phyloP scores from a whole-genome alignment of 495 filamentous ascomycete species.

The Tetracladium setigerum region DNA sequence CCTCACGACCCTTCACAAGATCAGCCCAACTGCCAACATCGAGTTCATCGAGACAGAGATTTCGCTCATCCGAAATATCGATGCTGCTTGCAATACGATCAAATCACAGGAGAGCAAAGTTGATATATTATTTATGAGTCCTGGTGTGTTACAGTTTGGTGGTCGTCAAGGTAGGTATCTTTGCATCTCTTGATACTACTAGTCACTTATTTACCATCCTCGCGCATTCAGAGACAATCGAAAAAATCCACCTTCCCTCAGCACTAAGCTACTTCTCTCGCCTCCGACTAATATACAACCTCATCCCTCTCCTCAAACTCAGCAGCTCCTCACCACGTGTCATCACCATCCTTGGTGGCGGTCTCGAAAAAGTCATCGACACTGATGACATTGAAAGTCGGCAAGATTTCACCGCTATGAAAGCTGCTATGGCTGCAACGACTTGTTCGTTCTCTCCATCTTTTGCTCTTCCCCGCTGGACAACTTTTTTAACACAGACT shows the following conservation, averaged over 20 bases:
- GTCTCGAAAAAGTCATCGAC: slow-evolving; percentile 15
- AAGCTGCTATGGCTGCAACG: slow-evolving; percentile 12
- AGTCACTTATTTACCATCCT: no score
- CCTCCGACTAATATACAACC: slow-evolving; percentile 16
- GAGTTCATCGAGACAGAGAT: slow-evolving; percentile 23
- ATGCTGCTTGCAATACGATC: slow-evolving; percentile 22
- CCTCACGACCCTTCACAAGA: slow-evolving; percentile 22
- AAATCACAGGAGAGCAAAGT: slow-evolving; percentile 17
- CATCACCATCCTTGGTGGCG: slow-evolving; percentile 20
- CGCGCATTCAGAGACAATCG: slow-evolving; percentile 13
- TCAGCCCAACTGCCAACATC: slow-evolving; percentile 17
- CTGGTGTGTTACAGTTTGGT: slow-evolving; percentile 17
- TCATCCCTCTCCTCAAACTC: slow-evolving; percentile 20
- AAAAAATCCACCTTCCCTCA: slow-evolving; percentile 22
- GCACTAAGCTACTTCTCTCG: slow-evolving; percentile 26
- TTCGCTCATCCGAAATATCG: slow-evolving; percentile 21
- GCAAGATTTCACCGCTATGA: slow-evolving; percentile 15
- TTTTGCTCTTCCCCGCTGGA: no score
- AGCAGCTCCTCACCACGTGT: slow-evolving; percentile 15
- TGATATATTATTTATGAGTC: slow-evolving; percentile 23
- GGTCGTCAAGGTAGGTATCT: slow-evolving; percentile 13
- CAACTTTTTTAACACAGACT: no score
- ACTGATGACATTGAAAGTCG: slow-evolving; percentile 18
- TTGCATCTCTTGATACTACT: background rate
- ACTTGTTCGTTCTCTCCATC: background rate